A percentile compares a stretch with the other conserved stretches of the same genome.
Evolutionary conservation across 1,284 basidiomycete genomes (phyloP).

Genomic region (Melampsora larici-populina): DNA sequence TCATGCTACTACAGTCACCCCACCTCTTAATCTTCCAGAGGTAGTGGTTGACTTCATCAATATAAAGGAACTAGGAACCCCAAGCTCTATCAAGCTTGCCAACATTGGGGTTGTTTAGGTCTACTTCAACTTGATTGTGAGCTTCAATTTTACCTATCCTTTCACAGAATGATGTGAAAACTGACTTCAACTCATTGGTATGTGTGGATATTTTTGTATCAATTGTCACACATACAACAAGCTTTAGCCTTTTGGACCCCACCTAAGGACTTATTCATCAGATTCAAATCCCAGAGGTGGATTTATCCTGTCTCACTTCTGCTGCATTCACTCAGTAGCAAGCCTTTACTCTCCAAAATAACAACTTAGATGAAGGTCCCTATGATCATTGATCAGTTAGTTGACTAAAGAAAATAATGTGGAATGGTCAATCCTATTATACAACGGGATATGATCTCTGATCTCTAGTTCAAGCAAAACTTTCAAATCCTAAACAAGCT

Average conservation of each 20-base stretch:
- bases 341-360: constrained; percentile 4
- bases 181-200: too few relatives aligned
- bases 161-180: not conserved
- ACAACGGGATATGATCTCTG: constrained; percentile 87
- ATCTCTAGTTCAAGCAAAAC: constrained; percentile 67
- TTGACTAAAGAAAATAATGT: constrained; percentile 84
- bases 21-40: not conserved
- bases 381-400: constrained; percentile 80
- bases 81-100: not conserved
- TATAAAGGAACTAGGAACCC: not conserved
- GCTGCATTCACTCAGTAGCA: constrained; percentile 53
- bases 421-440: constrained; percentile 90
- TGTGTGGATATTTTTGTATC: too few relatives aligned
- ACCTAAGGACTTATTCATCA: too few relatives aligned
- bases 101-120: constrained; percentile 12
- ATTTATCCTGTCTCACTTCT: constrained; percentile 57
- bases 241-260: too few relatives aligned
- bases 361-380: constrained; percentile 54
- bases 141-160: not conserved
- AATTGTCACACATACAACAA: too few relatives aligned
- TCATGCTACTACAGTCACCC: too few relatives aligned
- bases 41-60: not conserved
- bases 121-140: constrained; percentile 1
- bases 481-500: constrained; percentile 59
- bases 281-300: constrained; percentile 54